A percentile compares a stretch with the other conserved stretches of the same genome.
Conservation (phyloP, 345 rosid genomes). For the Iberis pinnata region DNA sequence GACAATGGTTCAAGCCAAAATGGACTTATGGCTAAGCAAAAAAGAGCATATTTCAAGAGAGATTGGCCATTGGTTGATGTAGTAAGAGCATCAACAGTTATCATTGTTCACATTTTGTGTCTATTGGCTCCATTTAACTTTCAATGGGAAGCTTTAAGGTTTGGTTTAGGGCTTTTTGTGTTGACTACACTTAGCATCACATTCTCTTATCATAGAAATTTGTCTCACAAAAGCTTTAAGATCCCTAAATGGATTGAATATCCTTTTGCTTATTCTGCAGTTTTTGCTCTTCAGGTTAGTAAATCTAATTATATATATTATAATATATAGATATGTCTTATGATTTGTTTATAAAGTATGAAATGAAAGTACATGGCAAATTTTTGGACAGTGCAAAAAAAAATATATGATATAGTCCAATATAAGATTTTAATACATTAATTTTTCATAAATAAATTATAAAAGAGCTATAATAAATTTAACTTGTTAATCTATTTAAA, state of each 20-base stretch:
- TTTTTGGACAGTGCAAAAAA: too few species aligned
- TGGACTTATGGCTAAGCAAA: too few species aligned
- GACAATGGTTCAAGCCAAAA: too few species aligned
- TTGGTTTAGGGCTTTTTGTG: constrained; percentile 38
- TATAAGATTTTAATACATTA: too few species aligned
- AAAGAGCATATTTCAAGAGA: constrained; percentile 33
- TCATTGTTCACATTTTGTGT: constrained; percentile 48
- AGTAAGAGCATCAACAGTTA: constrained; percentile 36
- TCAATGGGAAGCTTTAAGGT: constrained; percentile 62
- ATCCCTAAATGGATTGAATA: constrained; percentile 86
- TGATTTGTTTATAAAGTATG: too few species aligned
- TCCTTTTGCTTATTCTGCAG: constrained; percentile 62
- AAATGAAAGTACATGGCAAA: too few species aligned
- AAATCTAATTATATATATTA: too few species aligned
- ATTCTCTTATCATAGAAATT: constrained; percentile 58
- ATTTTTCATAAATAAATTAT: too few species aligned
- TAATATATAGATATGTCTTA: too few species aligned
- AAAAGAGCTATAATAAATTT: too few species aligned
- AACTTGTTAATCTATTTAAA: too few species aligned
- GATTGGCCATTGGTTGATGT: constrained; percentile 55
- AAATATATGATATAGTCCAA: too few species aligned
- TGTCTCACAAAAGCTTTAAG: constrained; percentile 68
- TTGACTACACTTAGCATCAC: constrained; percentile 58
- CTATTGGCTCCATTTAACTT: constrained; percentile 61
- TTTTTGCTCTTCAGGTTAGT: constrained; percentile 74